A percentile compares a stretch with the other conserved stretches of the same genome.
Conservation (phyloP, 2,329 filamentous ascomycete species). For the Alternaria rosae region DNA sequence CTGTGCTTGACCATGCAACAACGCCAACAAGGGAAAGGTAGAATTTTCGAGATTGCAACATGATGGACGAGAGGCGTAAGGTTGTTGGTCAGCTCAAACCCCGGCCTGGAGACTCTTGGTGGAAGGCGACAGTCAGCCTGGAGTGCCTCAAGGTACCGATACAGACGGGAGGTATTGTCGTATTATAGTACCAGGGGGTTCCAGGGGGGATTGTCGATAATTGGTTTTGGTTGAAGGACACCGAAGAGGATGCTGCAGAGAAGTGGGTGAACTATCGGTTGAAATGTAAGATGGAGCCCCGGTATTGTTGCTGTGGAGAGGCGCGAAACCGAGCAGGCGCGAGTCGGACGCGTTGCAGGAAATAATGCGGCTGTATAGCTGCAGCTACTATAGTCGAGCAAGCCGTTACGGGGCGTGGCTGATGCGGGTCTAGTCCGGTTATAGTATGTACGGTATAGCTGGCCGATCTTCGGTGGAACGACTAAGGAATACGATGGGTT, state of each 20-base stretch:
- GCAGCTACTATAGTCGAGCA: constrained; percentile 24
- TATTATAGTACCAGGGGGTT: constrained; percentile 11
- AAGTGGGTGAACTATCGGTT: constrained; percentile 23
- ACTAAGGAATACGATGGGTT: constrained; percentile 22
- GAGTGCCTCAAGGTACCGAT: constrained; percentile 7
- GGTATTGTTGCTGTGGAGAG: constrained; percentile 39
- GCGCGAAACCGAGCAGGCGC: constrained; percentile 31
- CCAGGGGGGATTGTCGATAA: constrained; percentile 9
- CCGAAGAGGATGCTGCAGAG: constrained; percentile 10
- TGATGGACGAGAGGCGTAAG: constrained; percentile 14
- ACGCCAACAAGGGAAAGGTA: constrained; percentile 44
- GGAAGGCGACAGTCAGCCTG: constrained; percentile 3
- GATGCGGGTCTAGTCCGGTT: constrained; percentile 35
- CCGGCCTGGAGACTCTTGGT: neutral
- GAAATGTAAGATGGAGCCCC: constrained; percentile 29
- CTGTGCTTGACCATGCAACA: constrained; percentile 45
- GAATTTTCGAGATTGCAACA: constrained; percentile 38
- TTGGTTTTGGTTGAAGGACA: constrained; percentile 10
- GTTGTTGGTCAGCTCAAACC: constrained; percentile 10
- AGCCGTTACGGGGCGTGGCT: constrained; percentile 38
- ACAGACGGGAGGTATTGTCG: neutral
- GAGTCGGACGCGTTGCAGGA: constrained; percentile 44
- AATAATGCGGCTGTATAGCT: constrained; percentile 25
- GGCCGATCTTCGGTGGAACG: constrained; percentile 16
- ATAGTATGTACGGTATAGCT: constrained; percentile 20